Base-by-base conservation (phyloP, 2,329 filamentous ascomycete species). In the Fusarium beomiforme region DNA sequence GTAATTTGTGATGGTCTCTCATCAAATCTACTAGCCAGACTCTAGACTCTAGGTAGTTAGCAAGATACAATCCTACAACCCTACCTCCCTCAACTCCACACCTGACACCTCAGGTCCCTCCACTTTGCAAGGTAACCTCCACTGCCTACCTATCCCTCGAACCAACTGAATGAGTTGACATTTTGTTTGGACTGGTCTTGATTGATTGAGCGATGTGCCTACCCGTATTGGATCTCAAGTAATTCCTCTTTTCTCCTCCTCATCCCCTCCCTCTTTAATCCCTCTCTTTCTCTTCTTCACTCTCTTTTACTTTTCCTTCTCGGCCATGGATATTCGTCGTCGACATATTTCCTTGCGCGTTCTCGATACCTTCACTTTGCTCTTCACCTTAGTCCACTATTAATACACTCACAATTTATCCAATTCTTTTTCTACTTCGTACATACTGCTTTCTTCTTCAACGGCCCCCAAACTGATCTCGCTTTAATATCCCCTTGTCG, bases 291-390 rank as follows among this genome's bases (percentile, higher is more conserved):
- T 59, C 29, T 56, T 41, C 34, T 42, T 41, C 26, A 42, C 31
- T 42, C n/a, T 33, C 33, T 44, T 44, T 19, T 23, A 39, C 21
- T 29, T 13, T 26, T 29, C 17, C 21, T 39, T 43, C 23, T 51
- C 42, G 69, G 59, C 64, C 39, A 71, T 71, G 64, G 54, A 69
- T 44, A 34, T n/a, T 46, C 54, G 29, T 55, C 51, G 26, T 41
- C 46, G 19, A 41, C 57, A 36, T 41, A 53, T 44, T 49, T 24
- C 50, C 29, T 59, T 46, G 33, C 53, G 21, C 21, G 39, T 46
- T 49, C 41, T 23, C 10, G 53, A 55, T 59, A 56, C 24, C 44
- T 54, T 49, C 55, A 43, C 41, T 23, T 44, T 44, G 23, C 57
- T 58, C 21, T 63, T 26, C 21, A 39, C 37, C 14, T 51, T 39